phyloP scores from a whole-genome alignment of 2,329 filamentous ascomycete species.

The Thielaviopsis populi region DNA sequence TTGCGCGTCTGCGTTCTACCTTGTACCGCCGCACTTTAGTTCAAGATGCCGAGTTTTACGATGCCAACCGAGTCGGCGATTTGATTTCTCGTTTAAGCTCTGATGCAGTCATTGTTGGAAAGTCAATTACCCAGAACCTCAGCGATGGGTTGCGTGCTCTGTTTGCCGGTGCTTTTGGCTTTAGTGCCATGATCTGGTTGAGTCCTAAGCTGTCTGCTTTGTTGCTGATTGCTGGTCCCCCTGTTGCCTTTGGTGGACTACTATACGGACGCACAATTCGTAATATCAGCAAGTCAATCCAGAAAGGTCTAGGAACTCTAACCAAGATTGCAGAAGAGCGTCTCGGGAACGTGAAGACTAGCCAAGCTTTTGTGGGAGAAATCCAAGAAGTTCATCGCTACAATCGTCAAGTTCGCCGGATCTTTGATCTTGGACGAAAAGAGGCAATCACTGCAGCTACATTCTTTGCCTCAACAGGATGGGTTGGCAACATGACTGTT shows the following conservation, averaged over 20 bases:
- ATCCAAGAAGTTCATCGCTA: conserved; percentile 81
- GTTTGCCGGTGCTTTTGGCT: conserved; percentile 79
- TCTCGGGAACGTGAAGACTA: conserved; percentile 91
- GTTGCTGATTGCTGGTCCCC: conserved; percentile 73
- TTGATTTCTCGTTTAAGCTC: conserved; percentile 89
- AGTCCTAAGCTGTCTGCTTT: conserved; percentile 81
- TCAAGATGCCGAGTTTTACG: conserved; percentile 98
- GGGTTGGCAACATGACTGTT: conserved; percentile 94
- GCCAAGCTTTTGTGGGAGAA: conserved; percentile 90
- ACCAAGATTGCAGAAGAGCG: conserved; percentile 97
- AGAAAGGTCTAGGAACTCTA: conserved; percentile 80
- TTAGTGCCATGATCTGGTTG: conserved; percentile 90
- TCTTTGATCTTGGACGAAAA: conserved; percentile 73
- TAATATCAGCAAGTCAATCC: conserved; percentile 79
- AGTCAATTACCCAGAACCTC: conserved; percentile 94
- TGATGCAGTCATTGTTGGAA: conserved; percentile 94
- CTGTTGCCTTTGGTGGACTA: conserved; percentile 78
- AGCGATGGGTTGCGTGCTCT: conserved; percentile 87
- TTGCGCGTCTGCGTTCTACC: conserved; percentile 73
- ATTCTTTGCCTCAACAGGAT: conserved; percentile 76
- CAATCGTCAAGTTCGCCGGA: conserved; percentile 79
- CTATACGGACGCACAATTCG: conserved; percentile 82
- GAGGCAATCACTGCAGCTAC: conserved; percentile 81
- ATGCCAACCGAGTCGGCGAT: conserved; percentile 92
- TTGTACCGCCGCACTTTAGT: conserved; percentile 84